Base-by-base conservation (phyloP, 148 eudicot species). In the Silene conica region DNA sequence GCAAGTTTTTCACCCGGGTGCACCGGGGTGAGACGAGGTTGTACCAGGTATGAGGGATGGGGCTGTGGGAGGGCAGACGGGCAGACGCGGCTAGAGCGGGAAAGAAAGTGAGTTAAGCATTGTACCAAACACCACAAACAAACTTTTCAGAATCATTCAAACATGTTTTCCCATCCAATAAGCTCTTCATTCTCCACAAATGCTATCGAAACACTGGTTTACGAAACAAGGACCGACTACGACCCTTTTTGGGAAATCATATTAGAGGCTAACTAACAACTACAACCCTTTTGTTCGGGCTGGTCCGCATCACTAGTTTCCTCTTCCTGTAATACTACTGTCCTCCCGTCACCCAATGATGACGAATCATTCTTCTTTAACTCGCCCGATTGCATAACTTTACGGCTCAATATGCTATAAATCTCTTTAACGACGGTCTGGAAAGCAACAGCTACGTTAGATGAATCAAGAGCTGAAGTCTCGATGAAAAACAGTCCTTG, bases 401-500 rank as follows among this genome's bases (percentile, higher is more conserved):
- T 94, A 48, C 96, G 83, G 77, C 96, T 89, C 81, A 94, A 82
- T 54, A 94, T 91, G 77, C 79, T 87, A 56, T 87, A 94, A 8
- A 94, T 94, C 83, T 91, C 98, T 72, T 67, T 81, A 11, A 94
- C 97, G 38, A 94, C 93, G 0, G 90, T 94, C 76, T 94, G 89
- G 69, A 94, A 94, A 2, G 97, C 98, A 68, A 85, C 76, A 69
- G 82, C 55, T 15, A 94, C 98, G 46, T 94, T 94, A 28, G 98
- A 94, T 3, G 98, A 91, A 77, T 94, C 96, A 0, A 88, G 84
- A 20, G 98, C 98, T 54, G 98, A 94, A 15, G 98, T 94, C 83
- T 94, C 98, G 2, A 94, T 87, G 80, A 94, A 94, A 73, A 88
- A 94, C 76, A 94, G 71, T 45, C 93, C 96, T 70, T 94, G 89